Evolutionary conservation across 2,329 filamentous ascomycete species (phyloP), one percentile per base, ranked within the genome.

Genomic region (Aspergillus puulaauensis): DNA sequence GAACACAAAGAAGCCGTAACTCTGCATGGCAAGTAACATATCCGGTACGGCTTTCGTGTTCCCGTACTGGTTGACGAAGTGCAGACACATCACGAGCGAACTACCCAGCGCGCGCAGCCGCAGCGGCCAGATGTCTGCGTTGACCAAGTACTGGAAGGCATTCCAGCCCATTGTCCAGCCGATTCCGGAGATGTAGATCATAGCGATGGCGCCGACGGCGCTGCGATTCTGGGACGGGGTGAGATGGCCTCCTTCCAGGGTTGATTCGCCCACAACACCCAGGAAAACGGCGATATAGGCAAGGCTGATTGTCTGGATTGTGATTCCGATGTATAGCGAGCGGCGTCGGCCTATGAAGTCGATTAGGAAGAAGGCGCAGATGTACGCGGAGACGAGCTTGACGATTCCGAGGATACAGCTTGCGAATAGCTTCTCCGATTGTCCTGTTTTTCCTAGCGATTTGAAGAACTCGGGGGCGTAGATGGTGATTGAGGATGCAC

Each of bases 31-130:
- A 1, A 92, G 79, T 45, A 93, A 82, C 88, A 92, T 90, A 63
- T 86, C 83, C 1, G 89, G 90, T 0, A 91, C 86, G 0, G 90
- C 88, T 33, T 89, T 86, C 1, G 85, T 82, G 76, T 90, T 91
- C 27, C 89, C 90, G 69, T 90, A 92, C 73, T 91, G 88, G 73
- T 90, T 90, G 59, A 83, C 86, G 68, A 92, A 92, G 73, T 92
- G 89, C 58, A 91, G 82, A 0, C 86, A 89, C 90, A 92, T 92
- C 49, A 87, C 85, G 68, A 89, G 80, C 0, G 85, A 89, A 0
- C 87, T 89, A 19, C 86, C 85, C 9, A 91, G 75, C 3, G 89
- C 88, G 56, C 90, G 85, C 49, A 92, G 85, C 3, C 89, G 83
- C 11, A 92, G 80, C 0, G 90, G 89, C 77, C 90, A 93, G 60